Evolutionary conservation across 345 rosid species (phyloP), one percentile per base, ranked within the genome.

Genomic region (Erucastrum elatum): DNA sequence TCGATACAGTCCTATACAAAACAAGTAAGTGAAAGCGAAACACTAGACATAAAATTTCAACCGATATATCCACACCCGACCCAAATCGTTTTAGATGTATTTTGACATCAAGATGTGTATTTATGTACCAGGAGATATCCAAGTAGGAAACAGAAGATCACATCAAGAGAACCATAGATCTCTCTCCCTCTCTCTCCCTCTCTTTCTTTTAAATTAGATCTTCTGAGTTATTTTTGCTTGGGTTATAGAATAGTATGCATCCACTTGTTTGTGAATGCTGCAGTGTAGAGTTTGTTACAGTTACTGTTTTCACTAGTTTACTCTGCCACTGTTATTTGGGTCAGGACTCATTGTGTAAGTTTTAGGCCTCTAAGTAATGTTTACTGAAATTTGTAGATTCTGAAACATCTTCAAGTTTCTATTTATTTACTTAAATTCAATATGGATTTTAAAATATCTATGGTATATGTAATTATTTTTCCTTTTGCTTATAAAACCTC

Each of bases 1-100:
- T 80, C 55, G 76, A 2, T 80, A 35, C 16, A 80, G 78, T 55
- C 83, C 79, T 3, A 75, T 75, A 80, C 83, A 80, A 33, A 80
- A 80, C 83, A 65, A 66, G 79, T 80, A 62, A 69, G 78, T 73
- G 59, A 49, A 44, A 55, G 26, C 26, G 27, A 46, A 29, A 31
- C 51, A 70, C 29, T 63, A 67, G 5, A 31, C 56, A 12, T 13
- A 25, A 46, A 21, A 1, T 35, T 51, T 12, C 21, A 55, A 59
- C 67, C 12, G 10, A 16, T 58, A 69, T 79, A 34, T 15, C 9
- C 49, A 35, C 17, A 12, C 10, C 31, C 30, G 21, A 12, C 10
- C 31, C 30, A 33, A 33, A 30, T 30, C 8, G 29, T 27, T 71
- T 64, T 16, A 34, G 16, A 29, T 59, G 62, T 60, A 68, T 27